phyloP scores from a whole-genome alignment of 108 stramenopile species.

The Asterionellopsis glacialis region DNA sequence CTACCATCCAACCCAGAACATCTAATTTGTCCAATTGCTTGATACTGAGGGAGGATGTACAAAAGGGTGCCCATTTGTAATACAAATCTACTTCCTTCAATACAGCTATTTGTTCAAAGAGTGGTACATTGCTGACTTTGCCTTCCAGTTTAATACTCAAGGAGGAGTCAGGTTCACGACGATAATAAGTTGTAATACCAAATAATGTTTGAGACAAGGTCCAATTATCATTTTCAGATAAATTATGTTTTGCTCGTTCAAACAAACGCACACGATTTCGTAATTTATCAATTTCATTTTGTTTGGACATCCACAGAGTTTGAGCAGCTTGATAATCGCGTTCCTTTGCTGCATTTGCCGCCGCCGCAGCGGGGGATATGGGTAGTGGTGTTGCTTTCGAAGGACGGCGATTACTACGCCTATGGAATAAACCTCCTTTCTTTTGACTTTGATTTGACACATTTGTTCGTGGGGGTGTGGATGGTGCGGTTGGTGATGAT shows the following conservation, averaged over 20 bases:
- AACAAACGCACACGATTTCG: slow-evolving; percentile 15
- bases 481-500: too few relatives aligned
- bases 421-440: neutral
- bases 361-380: too few relatives aligned
- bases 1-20: slow-evolving; percentile 72
- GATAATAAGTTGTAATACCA: slow-evolving; percentile 79
- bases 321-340: neutral
- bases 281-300: neutral
- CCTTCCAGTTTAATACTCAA: slow-evolving; percentile 84
- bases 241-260: slow-evolving; percentile 27
- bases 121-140: slow-evolving; percentile 47
- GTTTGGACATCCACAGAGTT: neutral
- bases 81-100: slow-evolving; percentile 88
- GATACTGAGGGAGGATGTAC: slow-evolving; percentile 47
- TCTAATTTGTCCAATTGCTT: slow-evolving; percentile 84
- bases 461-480: too few relatives aligned
- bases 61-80: slow-evolving; percentile 89
- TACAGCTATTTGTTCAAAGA: slow-evolving; percentile 92
- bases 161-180: slow-evolving; percentile 58
- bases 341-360: neutral
- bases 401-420: too few relatives aligned
- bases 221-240: slow-evolving; percentile 46
- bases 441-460: too few relatives aligned
- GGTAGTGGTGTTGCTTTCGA: too few relatives aligned
- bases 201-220: slow-evolving; percentile 61